Conservation (phyloP, 345 rosid genomes). For the Psidium friedrichsthalianum region DNA sequence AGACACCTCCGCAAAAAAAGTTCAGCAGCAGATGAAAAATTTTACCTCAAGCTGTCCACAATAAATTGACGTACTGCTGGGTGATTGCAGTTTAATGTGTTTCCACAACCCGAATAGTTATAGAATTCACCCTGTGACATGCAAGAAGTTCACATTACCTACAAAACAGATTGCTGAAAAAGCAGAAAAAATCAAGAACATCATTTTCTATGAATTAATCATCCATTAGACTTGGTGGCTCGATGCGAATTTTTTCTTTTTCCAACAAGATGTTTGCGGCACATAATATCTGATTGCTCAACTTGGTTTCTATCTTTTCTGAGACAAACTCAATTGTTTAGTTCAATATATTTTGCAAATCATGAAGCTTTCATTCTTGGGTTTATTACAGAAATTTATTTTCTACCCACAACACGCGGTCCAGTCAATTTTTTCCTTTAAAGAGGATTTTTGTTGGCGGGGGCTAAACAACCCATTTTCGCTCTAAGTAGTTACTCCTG, state of each 20-base stretch:
- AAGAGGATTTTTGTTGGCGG: too few species aligned
- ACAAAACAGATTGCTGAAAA: background rate
- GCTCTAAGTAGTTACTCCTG: too few species aligned
- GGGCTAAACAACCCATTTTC: too few species aligned
- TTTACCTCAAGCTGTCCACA: conserved; percentile 84
- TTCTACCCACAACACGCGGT: background rate
- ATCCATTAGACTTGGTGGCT: background rate
- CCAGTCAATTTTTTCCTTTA: too few species aligned
- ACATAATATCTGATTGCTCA: background rate
- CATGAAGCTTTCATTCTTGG: background rate
- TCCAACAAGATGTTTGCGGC: background rate
- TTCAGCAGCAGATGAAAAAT: background rate
- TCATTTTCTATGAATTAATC: background rate
- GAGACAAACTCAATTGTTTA: background rate
- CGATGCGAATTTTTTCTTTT: background rate
- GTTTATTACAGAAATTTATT: background rate
- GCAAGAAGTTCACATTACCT: background rate
- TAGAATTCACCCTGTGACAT: conserved; percentile 82
- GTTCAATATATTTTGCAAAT: background rate
- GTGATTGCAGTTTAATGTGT: conserved; percentile 97
- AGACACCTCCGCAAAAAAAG: background rate
- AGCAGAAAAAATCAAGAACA: background rate
- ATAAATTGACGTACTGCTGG: conserved; percentile 89
- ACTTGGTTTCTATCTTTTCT: background rate
- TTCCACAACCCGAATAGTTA: conserved; percentile 97